These are phyloP conservation scores for Cercis canadensis DNA, from an alignment of 306 rosid species.

Conservation along the genomic window DNA sequence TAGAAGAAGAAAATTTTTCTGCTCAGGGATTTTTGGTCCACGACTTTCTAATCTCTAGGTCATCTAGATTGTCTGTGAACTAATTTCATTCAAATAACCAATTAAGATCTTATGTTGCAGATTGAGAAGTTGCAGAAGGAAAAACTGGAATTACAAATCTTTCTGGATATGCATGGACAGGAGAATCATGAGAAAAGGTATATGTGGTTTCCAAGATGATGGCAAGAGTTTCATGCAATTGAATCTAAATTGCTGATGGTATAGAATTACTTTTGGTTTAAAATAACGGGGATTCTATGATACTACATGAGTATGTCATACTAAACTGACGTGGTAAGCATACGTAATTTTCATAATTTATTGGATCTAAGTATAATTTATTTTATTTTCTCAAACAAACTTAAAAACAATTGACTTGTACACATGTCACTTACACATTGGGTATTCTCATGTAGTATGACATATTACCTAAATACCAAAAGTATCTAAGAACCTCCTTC, in stretches of 20 bases:
- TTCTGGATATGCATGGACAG: constrained; percentile 75
- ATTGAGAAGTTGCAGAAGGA: constrained; percentile 75
- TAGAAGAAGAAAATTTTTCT: background rate
- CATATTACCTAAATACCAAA: too few relatives aligned
- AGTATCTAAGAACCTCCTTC: too few relatives aligned
- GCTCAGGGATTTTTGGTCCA: background rate
- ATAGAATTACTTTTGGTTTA: background rate
- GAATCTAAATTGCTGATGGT: constrained; percentile 4
- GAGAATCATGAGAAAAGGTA: constrained; percentile 83
- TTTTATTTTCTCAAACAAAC: too few relatives aligned
- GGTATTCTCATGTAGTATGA: too few relatives aligned
- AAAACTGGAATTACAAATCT: constrained; percentile 67
- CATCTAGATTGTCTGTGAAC: constrained; percentile 17
- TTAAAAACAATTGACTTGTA: too few relatives aligned
- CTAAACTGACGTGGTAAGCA: too few relatives aligned
- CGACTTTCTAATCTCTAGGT: background rate
- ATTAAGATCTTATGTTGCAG: constrained; percentile 53
- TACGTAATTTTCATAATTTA: too few relatives aligned
- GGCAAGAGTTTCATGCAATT: constrained; percentile 4
- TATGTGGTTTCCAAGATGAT: constrained; percentile 16
- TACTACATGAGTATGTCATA: too few relatives aligned
- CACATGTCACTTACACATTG: too few relatives aligned
- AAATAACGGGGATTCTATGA: too few relatives aligned
- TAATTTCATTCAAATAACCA: constrained; percentile 36
- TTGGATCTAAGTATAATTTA: too few relatives aligned